Percentiles rank a stretch among this genome's conserved stretches.
Conservation (phyloP, 202 grass and related monocot species). For the Carex arenaria region DNA sequence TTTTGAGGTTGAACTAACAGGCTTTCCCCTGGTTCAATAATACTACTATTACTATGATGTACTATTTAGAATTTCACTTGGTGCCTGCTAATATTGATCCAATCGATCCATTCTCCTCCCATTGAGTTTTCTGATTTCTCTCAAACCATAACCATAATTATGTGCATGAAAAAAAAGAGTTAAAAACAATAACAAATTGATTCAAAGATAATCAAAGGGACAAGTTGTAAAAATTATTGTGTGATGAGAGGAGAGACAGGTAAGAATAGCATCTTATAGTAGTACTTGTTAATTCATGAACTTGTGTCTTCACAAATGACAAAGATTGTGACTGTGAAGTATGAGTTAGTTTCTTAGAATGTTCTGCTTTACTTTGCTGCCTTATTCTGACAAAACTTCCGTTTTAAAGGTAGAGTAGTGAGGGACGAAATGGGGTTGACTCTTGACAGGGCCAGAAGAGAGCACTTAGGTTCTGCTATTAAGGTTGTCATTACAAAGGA, state of each 20-base stretch:
- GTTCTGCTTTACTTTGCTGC: not conserved
- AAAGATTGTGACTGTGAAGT: not conserved
- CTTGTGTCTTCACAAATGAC: not conserved
- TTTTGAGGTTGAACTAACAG: not conserved
- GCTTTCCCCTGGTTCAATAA: not conserved
- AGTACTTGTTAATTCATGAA: not conserved
- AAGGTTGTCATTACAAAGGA: constrained; percentile 78
- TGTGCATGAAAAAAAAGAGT: not conserved
- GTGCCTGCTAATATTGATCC: not conserved
- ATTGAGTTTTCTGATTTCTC: not conserved
- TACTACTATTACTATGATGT: not conserved
- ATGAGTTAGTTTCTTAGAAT: not conserved
- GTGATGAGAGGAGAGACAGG: not conserved
- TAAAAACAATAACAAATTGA: not conserved
- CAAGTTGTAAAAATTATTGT: not conserved
- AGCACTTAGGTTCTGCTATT: constrained; percentile 70
- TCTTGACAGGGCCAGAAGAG: constrained; percentile 72
- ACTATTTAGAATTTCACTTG: not conserved
- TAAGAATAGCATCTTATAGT: not conserved
- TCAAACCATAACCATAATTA: not conserved
- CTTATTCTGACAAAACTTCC: not conserved
- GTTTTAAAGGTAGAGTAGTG: constrained; percentile 57
- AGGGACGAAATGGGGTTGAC: constrained; percentile 74
- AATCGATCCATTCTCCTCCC: not conserved
- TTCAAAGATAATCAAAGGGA: not conserved